Evolutionary conservation across 2,329 filamentous ascomycete genomes (phyloP).

Genomic region (Ophiocordyceps camponoti-rufipedis): DNA sequence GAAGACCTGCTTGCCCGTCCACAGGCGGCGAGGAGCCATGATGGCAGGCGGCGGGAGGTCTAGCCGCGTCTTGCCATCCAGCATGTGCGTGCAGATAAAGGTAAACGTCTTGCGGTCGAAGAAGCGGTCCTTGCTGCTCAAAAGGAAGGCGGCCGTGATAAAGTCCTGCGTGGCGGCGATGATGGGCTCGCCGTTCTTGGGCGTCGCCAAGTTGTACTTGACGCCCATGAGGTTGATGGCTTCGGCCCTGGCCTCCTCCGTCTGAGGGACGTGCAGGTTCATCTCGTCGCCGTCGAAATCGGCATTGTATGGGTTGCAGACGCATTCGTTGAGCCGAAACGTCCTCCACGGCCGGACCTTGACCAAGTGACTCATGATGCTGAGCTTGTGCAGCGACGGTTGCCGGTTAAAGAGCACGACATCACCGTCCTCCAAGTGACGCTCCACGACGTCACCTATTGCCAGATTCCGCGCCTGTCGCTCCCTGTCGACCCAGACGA

Average conservation of each 20-base stretch:
- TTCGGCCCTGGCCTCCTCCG: slow-evolving; percentile 89
- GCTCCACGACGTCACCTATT: slow-evolving; percentile 80
- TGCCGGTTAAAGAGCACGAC: slow-evolving; percentile 99
- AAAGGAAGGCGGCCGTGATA: slow-evolving; percentile 89
- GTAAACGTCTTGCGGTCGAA: slow-evolving; percentile 80
- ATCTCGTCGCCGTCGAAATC: slow-evolving; percentile 99
- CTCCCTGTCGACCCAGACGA: slow-evolving; percentile 78
- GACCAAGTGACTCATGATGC: slow-evolving; percentile 98
- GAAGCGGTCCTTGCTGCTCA: slow-evolving; percentile 84
- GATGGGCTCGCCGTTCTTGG: slow-evolving; percentile 72
- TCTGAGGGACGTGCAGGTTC: slow-evolving; percentile 98
- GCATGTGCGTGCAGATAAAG: slow-evolving; percentile 91
- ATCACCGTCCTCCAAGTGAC: slow-evolving; percentile 87
- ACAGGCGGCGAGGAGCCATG: slow-evolving; percentile 73
- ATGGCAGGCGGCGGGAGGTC: slow-evolving; percentile 88
- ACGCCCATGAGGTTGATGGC: slow-evolving; percentile 91
- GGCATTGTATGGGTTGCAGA: slow-evolving; percentile 96
- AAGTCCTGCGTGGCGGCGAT: slow-evolving; percentile 99
- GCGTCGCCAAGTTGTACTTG: slow-evolving; percentile 91
- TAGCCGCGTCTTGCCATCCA: slow-evolving; percentile 79
- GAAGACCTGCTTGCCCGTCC: slow-evolving; percentile 96
- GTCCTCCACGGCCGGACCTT: slow-evolving; percentile 98
- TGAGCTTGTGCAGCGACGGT: slow-evolving; percentile 96
- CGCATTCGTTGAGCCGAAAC: slow-evolving; percentile 89
- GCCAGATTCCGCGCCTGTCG: slow-evolving; percentile 77